Evolutionary conservation across 2,329 filamentous ascomycete species (phyloP), one percentile per base, ranked within the genome.

Genomic region (Microdochium paspali): DNA sequence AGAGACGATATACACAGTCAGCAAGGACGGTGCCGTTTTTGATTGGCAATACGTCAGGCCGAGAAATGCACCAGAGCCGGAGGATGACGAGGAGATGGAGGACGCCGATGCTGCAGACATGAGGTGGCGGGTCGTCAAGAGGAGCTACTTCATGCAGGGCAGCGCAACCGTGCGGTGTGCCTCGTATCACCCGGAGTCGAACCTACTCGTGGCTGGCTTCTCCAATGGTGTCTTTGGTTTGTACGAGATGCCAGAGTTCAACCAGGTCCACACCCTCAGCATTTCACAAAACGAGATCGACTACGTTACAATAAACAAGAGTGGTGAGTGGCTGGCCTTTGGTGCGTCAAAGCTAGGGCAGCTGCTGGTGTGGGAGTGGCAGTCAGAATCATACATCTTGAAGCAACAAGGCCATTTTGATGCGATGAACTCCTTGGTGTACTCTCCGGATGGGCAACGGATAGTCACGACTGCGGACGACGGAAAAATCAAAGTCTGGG

Each of bases 401-500:
- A 98, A 98, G 68, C 93, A 98, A 61, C 93, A 97, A 66, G 93
- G 91, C 0, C 93, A 98, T 66, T 90, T 95, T 54, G 93, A 98
- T 63, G 86, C 89, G 2, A 90, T 97, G 80, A 97, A 97, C 65
- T 80, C 90, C 1, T 74, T 98, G 3, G 85, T 87, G 9, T 98
- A 97, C 66, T 91, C 93, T 4, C 90, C 93, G 0, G 91, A 96
- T 59, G 91, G 93, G 4, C 88, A 95, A 60, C 84, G 87, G 32
- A 88, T 98, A 53, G 85, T 98, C 50, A 98, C 93, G 0, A 86
- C 89, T 2, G 87, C 93, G 2, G 94, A 98, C 58, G 94, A 98
- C 63, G 93, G 93, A 46, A 97, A 97, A 68, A 87, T 98, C 65
- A 98, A 98, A 65, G 88, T 98, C 28, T 98, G 93, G 93, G 93